phyloP scores from a whole-genome alignment of 495 filamentous ascomycete species.

The Xylaria longipes region DNA sequence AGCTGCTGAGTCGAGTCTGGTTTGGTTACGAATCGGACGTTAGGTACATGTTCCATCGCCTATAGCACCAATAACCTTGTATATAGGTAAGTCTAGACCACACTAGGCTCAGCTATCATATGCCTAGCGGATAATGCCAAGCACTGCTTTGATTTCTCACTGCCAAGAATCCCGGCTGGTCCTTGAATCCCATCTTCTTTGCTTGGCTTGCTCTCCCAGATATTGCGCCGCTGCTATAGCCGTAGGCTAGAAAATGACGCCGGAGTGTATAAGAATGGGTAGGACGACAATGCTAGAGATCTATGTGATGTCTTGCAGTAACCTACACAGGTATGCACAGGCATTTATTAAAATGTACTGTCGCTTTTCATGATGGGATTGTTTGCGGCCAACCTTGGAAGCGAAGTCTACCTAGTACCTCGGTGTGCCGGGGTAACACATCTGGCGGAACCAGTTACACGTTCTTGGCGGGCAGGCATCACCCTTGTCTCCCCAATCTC shows the following conservation, averaged over 20 bases:
- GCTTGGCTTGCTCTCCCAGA: background rate
- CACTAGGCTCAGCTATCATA: background rate
- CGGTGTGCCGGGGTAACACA: background rate
- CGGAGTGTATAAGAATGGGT: background rate
- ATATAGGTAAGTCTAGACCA: conserved; percentile 19
- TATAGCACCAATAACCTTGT: background rate
- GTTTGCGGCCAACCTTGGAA: background rate
- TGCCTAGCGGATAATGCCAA: conserved; percentile 15
- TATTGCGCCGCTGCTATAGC: background rate
- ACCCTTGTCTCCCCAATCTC: background rate
- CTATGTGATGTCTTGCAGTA: background rate
- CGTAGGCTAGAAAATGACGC: background rate
- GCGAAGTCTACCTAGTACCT: background rate
- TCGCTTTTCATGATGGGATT: background rate
- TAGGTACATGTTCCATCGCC: background rate
- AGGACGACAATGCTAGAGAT: background rate
- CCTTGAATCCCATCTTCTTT: background rate
- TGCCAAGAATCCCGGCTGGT: conserved; percentile 11
- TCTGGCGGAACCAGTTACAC: background rate
- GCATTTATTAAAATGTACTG: background rate
- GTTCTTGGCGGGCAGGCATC: conserved; percentile 12
- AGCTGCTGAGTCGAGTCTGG: background rate
- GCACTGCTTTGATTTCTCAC: background rate
- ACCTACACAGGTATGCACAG: background rate
- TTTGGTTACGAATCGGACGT: background rate